Percentiles rank a stretch among this genome's conserved stretches.
Evolutionary conservation across 768 basidiomycete genomes (phyloP).

Genomic region (Mycena maculata): DNA sequence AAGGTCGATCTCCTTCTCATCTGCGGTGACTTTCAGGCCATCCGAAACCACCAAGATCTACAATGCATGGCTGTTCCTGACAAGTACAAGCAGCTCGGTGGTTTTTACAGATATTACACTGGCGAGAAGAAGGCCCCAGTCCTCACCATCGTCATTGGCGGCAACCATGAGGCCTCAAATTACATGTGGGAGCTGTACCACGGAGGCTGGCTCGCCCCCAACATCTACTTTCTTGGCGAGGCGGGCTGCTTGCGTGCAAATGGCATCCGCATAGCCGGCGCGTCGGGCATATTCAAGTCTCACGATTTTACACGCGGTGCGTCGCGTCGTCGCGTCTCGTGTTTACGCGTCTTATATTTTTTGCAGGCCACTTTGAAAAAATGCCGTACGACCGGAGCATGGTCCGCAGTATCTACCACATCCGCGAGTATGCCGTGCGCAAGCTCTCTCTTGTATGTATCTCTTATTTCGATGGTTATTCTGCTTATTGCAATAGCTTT

Average conservation of each 20-base stretch:
- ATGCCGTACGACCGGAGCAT: slow-evolving; percentile 83
- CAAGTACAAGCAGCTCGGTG: slow-evolving; percentile 87
- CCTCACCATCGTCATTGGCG: slow-evolving; percentile 94
- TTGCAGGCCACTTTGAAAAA: slow-evolving; percentile 80
- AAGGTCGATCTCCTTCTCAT: slow-evolving; percentile 89
- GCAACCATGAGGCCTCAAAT: slow-evolving; percentile 97
- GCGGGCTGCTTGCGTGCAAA: slow-evolving; percentile 91
- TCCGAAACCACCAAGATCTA: slow-evolving; percentile 87
- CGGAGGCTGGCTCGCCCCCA: slow-evolving; percentile 96
- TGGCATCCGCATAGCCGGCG: slow-evolving; percentile 90
- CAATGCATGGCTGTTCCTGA: slow-evolving; percentile 91
- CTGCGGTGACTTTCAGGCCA: slow-evolving; percentile 96
- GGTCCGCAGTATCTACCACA: slow-evolving; percentile 91
- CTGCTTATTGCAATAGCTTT: slow-evolving; percentile 55
- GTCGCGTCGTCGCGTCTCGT: slow-evolving; percentile 26
- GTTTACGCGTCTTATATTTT: slow-evolving; percentile 1
- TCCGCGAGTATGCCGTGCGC: slow-evolving; percentile 86
- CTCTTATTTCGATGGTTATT: slow-evolving; percentile 26
- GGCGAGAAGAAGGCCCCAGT: slow-evolving; percentile 86
- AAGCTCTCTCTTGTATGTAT: slow-evolving; percentile 77
- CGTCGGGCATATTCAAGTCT: slow-evolving; percentile 92
- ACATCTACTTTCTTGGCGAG: slow-evolving; percentile 95
- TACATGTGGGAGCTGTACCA: slow-evolving; percentile 98
- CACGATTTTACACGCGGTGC: slow-evolving; percentile 80
- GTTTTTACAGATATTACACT: slow-evolving; percentile 92